Conservation (phyloP, 768 basidiomycete genomes). For the Mycena epipterygia region DNA sequence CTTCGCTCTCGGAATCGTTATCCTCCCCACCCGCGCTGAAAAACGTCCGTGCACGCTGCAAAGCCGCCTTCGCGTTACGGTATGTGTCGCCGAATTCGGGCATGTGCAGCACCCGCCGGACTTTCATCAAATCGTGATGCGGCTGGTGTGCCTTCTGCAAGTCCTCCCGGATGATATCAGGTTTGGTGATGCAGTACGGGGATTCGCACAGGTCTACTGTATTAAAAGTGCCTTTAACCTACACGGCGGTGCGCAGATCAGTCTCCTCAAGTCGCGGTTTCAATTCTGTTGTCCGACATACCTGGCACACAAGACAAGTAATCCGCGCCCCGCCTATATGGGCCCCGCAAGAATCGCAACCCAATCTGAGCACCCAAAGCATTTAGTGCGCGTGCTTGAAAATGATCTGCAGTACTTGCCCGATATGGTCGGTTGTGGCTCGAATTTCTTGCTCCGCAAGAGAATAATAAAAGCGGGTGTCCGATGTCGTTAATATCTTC, state of each 20-base stretch:
- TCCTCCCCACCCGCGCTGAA: constrained; percentile 5
- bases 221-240: constrained; percentile 30
- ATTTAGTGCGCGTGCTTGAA: not conserved
- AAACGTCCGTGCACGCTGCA: constrained; percentile 27
- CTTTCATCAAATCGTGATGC: constrained; percentile 46
- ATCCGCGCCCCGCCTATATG: constrained; percentile 44
- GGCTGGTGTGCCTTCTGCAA: constrained; percentile 42
- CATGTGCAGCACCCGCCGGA: constrained; percentile 36
- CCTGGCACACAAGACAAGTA: constrained; percentile 47
- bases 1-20: not conserved
- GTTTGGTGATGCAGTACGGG: constrained; percentile 38
- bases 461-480: constrained; percentile 42
- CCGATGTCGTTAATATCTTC: constrained; percentile 39
- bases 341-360: constrained; percentile 40
- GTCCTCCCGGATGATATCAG: constrained; percentile 31
- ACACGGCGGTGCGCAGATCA: too few species aligned
- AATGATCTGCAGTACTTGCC: constrained; percentile 15
- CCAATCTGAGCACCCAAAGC: constrained; percentile 4
- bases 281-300: not conserved
- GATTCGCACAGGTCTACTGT: constrained; percentile 47
- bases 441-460: constrained; percentile 33
- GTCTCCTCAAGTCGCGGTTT: too few species aligned
- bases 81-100: constrained; percentile 35
- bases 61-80: constrained; percentile 39
- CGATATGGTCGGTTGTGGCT: constrained; percentile 36